Conservation (phyloP, 176 grass and related monocot species). For the Triticum turgidum region DNA sequence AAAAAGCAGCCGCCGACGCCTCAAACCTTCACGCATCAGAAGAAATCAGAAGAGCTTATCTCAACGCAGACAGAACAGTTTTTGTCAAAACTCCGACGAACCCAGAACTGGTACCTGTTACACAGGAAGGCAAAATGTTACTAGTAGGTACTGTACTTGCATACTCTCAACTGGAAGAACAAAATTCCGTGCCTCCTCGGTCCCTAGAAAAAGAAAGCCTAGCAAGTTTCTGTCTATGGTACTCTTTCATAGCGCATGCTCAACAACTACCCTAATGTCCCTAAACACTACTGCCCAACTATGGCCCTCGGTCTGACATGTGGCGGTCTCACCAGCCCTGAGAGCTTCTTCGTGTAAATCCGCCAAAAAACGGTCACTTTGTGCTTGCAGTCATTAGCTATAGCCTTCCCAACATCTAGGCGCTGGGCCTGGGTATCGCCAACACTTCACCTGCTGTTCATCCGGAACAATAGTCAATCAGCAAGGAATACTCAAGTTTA, state of each 20-base stretch:
- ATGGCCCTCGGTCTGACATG: background rate
- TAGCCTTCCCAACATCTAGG: conserved; percentile 15
- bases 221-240: background rate
- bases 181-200: background rate
- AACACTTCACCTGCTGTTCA: conserved; percentile 26
- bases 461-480: background rate
- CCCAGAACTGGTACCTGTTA: background rate
- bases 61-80: background rate
- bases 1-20: background rate
- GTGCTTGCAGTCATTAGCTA: background rate
- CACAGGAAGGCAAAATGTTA: background rate
- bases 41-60: background rate
- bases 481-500: background rate
- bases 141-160: too few species aligned
- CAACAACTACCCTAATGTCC: background rate
- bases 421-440: conserved; percentile 9
- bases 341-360: background rate
- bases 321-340: background rate
- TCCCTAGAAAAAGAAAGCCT: background rate
- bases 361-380: background rate
- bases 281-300: background rate
- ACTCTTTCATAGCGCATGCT: background rate
- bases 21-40: background rate
- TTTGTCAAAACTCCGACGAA: background rate
- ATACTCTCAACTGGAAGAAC: background rate